Evolutionary conservation across 805 yeast species (phyloP).

Genomic region (Tetrapisispora arboricola): DNA sequence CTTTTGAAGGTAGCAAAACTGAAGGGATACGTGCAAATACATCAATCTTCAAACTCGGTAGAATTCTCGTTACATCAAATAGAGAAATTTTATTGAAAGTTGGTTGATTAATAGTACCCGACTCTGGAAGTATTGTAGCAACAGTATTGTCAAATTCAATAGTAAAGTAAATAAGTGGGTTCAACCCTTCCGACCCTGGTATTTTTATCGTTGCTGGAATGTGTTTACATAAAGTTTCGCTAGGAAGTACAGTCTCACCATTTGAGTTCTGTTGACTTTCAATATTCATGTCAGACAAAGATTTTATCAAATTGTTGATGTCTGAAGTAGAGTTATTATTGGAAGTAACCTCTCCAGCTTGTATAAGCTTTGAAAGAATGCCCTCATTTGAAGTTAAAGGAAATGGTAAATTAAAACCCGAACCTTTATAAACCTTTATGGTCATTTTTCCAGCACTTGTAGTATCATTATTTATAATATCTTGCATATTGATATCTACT

Average conservation of each 20-base stretch:
- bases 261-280: constrained; percentile 25
- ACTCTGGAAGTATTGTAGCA: constrained; percentile 74
- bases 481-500: not conserved
- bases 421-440: constrained; percentile 64
- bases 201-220: constrained; percentile 47
- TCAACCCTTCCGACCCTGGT: constrained; percentile 45
- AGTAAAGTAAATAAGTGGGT: constrained; percentile 71
- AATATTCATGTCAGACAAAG: constrained; percentile 19
- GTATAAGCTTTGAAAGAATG: constrained; percentile 54
- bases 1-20: constrained; percentile 39
- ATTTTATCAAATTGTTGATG: constrained; percentile 19
- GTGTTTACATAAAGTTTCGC: constrained; percentile 23
- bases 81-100: constrained; percentile 83
- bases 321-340: constrained; percentile 7
- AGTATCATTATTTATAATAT: constrained; percentile 1
- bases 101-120: constrained; percentile 70
- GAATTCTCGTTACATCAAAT: constrained; percentile 69
- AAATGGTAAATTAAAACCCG: constrained; percentile 59
- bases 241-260: constrained; percentile 28
- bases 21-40: constrained; percentile 72
- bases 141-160: constrained; percentile 93
- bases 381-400: constrained; percentile 55
- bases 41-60: constrained; percentile 59
- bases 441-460: constrained; percentile 52
- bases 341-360: constrained; percentile 33